Percentiles rank a stretch among this genome's conserved stretches.
These are phyloP conservation scores for Mesembryanthemum crystallinum DNA, from an alignment of 148 eudicot species.

Conservation along the genomic window DNA sequence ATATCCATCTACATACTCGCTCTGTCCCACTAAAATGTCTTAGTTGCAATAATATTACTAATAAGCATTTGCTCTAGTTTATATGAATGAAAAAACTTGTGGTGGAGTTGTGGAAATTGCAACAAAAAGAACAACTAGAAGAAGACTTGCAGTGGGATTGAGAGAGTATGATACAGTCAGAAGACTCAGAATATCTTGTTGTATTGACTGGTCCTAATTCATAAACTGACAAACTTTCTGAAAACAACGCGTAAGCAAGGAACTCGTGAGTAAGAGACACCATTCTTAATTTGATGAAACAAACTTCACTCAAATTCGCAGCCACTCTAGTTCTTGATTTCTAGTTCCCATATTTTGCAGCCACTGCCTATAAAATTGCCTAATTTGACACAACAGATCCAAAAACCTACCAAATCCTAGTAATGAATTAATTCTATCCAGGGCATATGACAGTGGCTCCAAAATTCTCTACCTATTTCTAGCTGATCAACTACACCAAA, in stretches of 20 bases:
- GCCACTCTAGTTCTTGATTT: not conserved
- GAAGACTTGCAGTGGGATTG: no score
- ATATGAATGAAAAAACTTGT: no score
- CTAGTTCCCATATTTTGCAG: not conserved
- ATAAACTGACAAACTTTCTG: not conserved
- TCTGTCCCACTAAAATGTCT: no score
- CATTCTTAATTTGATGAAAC: constrained; percentile 1
- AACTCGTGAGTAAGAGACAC: no score
- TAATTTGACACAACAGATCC: not conserved
- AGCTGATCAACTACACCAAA: not conserved
- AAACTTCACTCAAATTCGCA: not conserved
- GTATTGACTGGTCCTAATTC: not conserved
- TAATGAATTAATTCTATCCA: not conserved
- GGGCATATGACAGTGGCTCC: not conserved
- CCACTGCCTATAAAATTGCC: constrained; percentile 8
- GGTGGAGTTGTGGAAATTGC: no score
- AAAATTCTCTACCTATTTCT: not conserved
- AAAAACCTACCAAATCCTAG: not conserved
- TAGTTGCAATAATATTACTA: no score
- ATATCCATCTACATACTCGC: no score
- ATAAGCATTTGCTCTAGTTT: no score
- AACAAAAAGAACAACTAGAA: no score
- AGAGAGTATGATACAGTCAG: no score
- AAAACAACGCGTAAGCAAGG: not conserved
- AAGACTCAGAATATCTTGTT: not conserved